These are phyloP conservation scores for Gastroboletus turbinatus DNA, from an alignment of 1,284 basidiomycete genomes.

Conservation along the genomic window DNA sequence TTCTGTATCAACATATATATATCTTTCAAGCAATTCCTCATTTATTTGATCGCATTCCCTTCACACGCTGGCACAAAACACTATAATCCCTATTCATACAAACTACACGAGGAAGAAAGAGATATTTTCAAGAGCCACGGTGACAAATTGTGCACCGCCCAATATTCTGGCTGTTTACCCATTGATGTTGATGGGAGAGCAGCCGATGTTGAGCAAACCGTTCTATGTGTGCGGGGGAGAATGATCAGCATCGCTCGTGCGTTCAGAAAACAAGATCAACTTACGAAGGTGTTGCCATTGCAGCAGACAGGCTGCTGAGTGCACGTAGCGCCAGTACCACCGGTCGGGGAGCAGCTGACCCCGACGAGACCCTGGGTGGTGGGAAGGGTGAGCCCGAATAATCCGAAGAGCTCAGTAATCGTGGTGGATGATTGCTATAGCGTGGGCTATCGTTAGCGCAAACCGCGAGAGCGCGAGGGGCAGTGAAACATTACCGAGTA, in stretches of 20 bases:
- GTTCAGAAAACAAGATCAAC: background rate
- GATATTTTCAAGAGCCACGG: background rate
- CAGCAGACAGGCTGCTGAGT: background rate
- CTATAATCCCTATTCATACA: background rate
- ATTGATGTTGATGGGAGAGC: background rate
- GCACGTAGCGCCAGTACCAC: background rate
- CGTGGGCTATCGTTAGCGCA: no score
- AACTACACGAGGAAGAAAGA: no score
- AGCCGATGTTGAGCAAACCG: background rate
- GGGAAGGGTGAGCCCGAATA: background rate
- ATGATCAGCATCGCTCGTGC: background rate
- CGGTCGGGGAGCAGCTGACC: slow-evolving; percentile 1
- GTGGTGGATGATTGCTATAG: background rate
- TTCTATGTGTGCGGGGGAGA: background rate
- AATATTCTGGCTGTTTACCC: background rate
- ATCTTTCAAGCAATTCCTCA: background rate
- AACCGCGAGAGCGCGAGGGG: no score
- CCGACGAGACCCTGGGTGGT: background rate
- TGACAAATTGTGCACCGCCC: background rate
- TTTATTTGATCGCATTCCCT: background rate
- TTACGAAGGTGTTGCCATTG: background rate
- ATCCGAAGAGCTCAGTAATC: background rate
- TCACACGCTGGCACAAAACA: background rate
- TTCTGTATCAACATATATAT: no score
- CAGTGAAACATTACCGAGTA: no score